Conservation (phyloP, 768 basidiomycete genomes). For the Chalciporus piperatus region DNA sequence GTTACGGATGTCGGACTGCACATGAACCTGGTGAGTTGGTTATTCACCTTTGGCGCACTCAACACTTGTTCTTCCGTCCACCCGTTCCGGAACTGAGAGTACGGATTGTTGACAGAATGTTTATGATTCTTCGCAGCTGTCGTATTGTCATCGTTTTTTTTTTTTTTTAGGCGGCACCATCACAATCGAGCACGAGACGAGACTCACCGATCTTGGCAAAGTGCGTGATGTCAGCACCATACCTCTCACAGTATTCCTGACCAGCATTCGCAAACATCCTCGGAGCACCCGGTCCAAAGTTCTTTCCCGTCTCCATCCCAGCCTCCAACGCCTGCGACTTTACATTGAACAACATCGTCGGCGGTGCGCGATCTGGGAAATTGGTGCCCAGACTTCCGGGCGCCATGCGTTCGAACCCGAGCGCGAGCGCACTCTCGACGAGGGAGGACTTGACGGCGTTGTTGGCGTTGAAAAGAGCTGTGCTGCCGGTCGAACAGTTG, state of each 20-base stretch:
- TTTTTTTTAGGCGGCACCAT: too few relatives aligned
- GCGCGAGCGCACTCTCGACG: slow-evolving; percentile 72
- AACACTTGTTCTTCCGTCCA: slow-evolving; percentile 74
- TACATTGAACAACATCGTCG: slow-evolving; percentile 44
- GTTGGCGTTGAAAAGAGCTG: slow-evolving; percentile 74
- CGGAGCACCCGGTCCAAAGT: slow-evolving; percentile 68
- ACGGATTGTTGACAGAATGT: slow-evolving; percentile 80
- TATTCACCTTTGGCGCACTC: slow-evolving; percentile 63
- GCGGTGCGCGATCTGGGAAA: slow-evolving; percentile 52
- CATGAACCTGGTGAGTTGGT: slow-evolving; percentile 79
- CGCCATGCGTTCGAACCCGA: slow-evolving; percentile 85
- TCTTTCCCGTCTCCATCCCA: slow-evolving; percentile 44
- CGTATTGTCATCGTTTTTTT: background rate
- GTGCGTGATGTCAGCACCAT: slow-evolving; percentile 63
- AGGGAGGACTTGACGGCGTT: slow-evolving; percentile 67
- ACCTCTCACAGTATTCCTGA: slow-evolving; percentile 75
- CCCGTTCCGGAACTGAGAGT: slow-evolving; percentile 80
- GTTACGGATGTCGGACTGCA: slow-evolving; percentile 79
- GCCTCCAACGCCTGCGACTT: slow-evolving; percentile 49
- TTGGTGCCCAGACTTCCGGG: slow-evolving; percentile 69
- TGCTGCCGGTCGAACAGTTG: slow-evolving; percentile 80
- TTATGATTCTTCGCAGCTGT: slow-evolving; percentile 81
- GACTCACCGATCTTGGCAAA: slow-evolving; percentile 73
- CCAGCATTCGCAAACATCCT: slow-evolving; percentile 72
- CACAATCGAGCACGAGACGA: too few relatives aligned